Evolutionary conservation across 2,329 filamentous ascomycete genomes (phyloP).

Genomic region (Celoporthe dispersa): DNA sequence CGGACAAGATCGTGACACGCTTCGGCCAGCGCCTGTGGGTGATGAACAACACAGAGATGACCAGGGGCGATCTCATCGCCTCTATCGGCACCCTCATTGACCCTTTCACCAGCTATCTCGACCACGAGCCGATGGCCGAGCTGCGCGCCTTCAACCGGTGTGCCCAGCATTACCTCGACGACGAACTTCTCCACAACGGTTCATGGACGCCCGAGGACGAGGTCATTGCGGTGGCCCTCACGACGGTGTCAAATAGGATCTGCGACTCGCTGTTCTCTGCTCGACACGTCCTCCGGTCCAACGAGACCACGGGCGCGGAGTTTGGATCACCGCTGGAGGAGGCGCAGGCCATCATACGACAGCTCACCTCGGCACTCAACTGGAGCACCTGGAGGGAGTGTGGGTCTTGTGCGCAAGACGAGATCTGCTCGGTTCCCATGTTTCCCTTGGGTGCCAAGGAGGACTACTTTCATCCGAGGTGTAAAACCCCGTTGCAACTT

Average conservation of each 20-base stretch:
- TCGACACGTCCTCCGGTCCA: slow-evolving; percentile 32
- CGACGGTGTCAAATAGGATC: slow-evolving; percentile 44
- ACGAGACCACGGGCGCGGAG: too few relatives aligned
- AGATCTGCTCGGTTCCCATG: slow-evolving; percentile 46
- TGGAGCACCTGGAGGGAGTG: slow-evolving; percentile 45
- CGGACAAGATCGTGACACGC: slow-evolving; percentile 67
- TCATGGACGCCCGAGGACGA: slow-evolving; percentile 47
- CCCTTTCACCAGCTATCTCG: slow-evolving; percentile 42
- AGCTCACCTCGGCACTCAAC: slow-evolving; percentile 37
- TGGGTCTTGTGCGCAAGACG: slow-evolving; percentile 37
- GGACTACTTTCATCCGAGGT: slow-evolving; percentile 39
- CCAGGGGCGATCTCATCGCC: slow-evolving; percentile 37
- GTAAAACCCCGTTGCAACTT: slow-evolving; percentile 29
- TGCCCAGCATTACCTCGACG: slow-evolving; percentile 47
- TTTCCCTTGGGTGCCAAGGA: slow-evolving; percentile 41
- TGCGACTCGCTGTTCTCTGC: slow-evolving; percentile 42
- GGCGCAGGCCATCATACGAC: slow-evolving; percentile 27
- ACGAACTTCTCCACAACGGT: slow-evolving; percentile 32
- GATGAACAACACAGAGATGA: slow-evolving; percentile 39
- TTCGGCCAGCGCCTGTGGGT: slow-evolving; percentile 60
- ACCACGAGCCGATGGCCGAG: slow-evolving; percentile 37
- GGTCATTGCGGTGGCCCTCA: slow-evolving; percentile 49
- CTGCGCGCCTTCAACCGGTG: slow-evolving; percentile 51
- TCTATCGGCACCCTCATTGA: slow-evolving; percentile 47
- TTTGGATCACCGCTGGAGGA: slow-evolving; percentile 3